These are phyloP conservation scores for Pseudocercospora macadamiae DNA, from an alignment of 2,329 filamentous ascomycete species.

Conservation along the genomic window DNA sequence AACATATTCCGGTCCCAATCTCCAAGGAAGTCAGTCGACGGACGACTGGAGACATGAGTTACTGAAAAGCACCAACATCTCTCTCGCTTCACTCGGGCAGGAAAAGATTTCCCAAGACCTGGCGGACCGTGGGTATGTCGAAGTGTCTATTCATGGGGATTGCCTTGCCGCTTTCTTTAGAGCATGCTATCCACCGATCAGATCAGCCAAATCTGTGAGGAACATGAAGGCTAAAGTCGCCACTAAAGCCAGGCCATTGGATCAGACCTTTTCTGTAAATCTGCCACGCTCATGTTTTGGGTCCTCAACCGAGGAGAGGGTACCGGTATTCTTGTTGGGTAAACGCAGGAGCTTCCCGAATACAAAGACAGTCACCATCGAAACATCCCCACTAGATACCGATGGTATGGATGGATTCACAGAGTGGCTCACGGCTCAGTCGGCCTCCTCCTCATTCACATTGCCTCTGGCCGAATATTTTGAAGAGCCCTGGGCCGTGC, in stretches of 20 bases:
- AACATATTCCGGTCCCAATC: neutral
- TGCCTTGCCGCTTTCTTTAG: neutral
- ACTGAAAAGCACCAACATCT: neutral
- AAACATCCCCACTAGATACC: neutral
- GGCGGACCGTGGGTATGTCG: neutral
- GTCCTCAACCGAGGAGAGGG: neutral
- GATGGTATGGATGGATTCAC: too few species aligned
- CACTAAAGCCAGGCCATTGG: neutral
- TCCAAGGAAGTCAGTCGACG: neutral
- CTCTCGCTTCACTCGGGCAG: neutral
- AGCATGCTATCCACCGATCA: neutral
- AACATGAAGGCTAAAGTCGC: too few species aligned
- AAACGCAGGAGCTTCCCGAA: neutral
- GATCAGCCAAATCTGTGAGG: too few species aligned
- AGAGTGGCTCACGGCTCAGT: too few species aligned
- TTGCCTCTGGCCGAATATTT: too few species aligned
- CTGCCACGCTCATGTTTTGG: neutral
- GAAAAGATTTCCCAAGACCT: neutral
- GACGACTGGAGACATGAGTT: neutral
- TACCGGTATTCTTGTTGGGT: neutral
- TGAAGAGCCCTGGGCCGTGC: neutral
- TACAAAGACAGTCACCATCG: neutral
- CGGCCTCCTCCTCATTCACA: too few species aligned
- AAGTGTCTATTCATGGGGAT: neutral
- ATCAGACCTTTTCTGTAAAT: neutral